phyloP scores from a whole-genome alignment of 768 basidiomycete genomes.

The Floccularia luteovirens region DNA sequence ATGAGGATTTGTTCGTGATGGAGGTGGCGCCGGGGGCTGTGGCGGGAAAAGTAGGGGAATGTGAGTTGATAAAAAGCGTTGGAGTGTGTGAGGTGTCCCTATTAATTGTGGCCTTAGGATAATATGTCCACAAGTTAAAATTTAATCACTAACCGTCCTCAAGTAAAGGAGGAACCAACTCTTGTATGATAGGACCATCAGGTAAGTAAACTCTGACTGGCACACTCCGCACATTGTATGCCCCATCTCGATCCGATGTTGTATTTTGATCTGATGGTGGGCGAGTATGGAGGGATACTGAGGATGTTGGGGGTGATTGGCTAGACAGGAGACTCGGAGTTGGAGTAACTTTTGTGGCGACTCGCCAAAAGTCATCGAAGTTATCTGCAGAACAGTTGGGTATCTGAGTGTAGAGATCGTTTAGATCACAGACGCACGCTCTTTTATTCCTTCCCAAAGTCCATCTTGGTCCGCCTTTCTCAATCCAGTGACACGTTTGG shows the following conservation, averaged over 20 bases:
- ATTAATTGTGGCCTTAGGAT: slow-evolving; percentile 6
- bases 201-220: slow-evolving; percentile 87
- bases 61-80: slow-evolving; percentile 58
- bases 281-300: slow-evolving; percentile 55
- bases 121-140: neutral
- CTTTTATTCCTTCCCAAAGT: slow-evolving; percentile 94
- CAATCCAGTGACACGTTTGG: slow-evolving; percentile 86
- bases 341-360: slow-evolving; percentile 90
- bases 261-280: slow-evolving; percentile 58
- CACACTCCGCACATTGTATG: slow-evolving; percentile 81
- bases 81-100: slow-evolving; percentile 72
- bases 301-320: slow-evolving; percentile 46
- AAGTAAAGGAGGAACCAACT: slow-evolving; percentile 72
- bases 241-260: slow-evolving; percentile 66
- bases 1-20: slow-evolving; percentile 30
- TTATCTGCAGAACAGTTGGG: slow-evolving; percentile 60
- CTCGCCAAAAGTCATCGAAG: slow-evolving; percentile 92
- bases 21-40: slow-evolving; percentile 33
- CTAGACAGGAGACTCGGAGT: slow-evolving; percentile 58
- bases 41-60: slow-evolving; percentile 76
- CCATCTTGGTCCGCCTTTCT: slow-evolving; percentile 91
- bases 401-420: slow-evolving; percentile 5
- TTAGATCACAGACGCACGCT: slow-evolving; percentile 53
- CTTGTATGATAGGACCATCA: slow-evolving; percentile 87
- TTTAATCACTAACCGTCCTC: slow-evolving; percentile 57